These are phyloP conservation scores for Luzula sylvatica DNA, from an alignment of 176 grass and related monocot genomes.

Conservation along the genomic window DNA sequence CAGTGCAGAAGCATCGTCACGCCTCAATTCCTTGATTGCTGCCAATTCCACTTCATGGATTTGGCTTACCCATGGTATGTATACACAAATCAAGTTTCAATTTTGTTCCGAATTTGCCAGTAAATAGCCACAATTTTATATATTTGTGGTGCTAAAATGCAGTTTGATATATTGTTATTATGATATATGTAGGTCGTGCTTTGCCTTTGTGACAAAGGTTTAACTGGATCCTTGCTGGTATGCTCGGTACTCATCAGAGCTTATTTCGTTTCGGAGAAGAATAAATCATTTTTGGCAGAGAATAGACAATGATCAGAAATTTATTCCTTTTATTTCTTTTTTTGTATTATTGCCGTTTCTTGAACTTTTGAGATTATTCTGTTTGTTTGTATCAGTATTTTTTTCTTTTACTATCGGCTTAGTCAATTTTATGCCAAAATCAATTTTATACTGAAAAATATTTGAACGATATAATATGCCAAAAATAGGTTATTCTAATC, in stretches of 20 bases:
- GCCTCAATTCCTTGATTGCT: conserved; percentile 4
- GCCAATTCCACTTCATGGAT: conserved; percentile 1
- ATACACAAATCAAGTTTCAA: not conserved
- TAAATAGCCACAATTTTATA: not conserved
- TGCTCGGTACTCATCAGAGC: not conserved
- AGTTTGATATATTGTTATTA: not conserved
- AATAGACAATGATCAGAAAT: not conserved
- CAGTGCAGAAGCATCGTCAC: conserved; percentile 3
- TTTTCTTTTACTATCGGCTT: no score
- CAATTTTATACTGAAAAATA: no score
- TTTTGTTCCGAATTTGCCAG: not conserved
- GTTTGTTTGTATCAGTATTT: no score
- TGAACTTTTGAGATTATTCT: not conserved
- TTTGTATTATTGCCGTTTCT: not conserved
- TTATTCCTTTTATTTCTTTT: not conserved
- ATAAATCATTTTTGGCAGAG: not conserved
- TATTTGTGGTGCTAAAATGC: no score
- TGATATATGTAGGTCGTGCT: not conserved
- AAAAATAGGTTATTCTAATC: no score
- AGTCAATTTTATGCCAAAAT: no score
- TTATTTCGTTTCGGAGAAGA: not conserved
- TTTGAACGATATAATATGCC: no score
- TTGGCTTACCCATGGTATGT: conserved; percentile 15
- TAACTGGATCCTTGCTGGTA: not conserved
- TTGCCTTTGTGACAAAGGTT: conserved; percentile 6